Base-by-base conservation (phyloP, 73 alveolate species). In the Paramecium sexaurelia region DNA sequence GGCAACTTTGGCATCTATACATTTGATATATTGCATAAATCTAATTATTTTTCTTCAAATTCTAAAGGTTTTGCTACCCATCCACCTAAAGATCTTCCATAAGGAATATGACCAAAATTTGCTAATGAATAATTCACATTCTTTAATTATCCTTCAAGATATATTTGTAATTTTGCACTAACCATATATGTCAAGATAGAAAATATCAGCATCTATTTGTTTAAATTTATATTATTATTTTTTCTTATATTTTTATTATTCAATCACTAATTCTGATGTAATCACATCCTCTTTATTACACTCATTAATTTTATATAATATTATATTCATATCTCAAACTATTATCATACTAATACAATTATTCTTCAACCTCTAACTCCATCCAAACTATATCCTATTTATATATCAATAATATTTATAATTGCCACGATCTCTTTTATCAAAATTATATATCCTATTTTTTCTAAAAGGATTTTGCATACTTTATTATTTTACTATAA, bases 51-150 rank as follows among this genome's bases (percentile, higher is more conserved):
- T 10, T 78, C 90, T 17, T 19, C 69, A 1, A 39, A 19, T 78
- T 78, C 90, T 19, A 19, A 2, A 1, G 75, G 75, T 5, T 3
- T 13, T 6, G 22, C 26, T n/a, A 78, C 0, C 9, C 5, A 24
- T 20, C 90, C 90, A 37, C 68, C 45, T 27, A 39, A 17, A 10
- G 90, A 17, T 7, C 45, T 43, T 37, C 90, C 90, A 78, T 78
- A 78, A 13, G 90, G 90, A 78, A 78, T 43, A 39, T 45, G 41
- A 10, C 90, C 90, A 43, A 78, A 78, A 78, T 78, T 78, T 24
- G 55, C 90, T 24, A 78, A 24, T 29, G 83, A 61, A 29, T 61
- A 61, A 61, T 61, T 61, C 39, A 61, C 17, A 61, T 26, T 61
- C 43, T 0, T 19, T 4, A 5, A 10, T 26, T 26, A 29, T 29